phyloP scores from a whole-genome alignment of 2,329 filamentous ascomycete species.

The Pseudogymnoascus sp. region DNA sequence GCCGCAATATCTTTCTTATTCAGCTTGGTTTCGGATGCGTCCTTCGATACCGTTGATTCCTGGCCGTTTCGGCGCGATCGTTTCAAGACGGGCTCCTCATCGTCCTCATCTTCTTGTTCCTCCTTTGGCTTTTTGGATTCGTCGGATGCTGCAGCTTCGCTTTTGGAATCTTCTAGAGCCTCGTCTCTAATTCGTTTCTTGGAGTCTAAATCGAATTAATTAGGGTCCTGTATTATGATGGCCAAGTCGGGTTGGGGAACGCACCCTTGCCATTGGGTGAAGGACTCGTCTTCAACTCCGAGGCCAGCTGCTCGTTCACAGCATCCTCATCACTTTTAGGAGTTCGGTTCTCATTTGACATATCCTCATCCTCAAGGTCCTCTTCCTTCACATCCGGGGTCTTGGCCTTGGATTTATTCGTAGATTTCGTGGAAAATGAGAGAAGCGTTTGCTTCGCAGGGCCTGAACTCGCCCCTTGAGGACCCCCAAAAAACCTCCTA shows the following conservation, averaged over 20 bases:
- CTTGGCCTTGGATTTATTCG: conserved; percentile 18
- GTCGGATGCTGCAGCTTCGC: conserved; percentile 22
- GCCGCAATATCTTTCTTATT: conserved; percentile 33
- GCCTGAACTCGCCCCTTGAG: conserved; percentile 49
- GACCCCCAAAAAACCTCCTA: conserved; percentile 79
- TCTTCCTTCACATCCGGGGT: conserved; percentile 27
- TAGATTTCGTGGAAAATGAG: conserved; percentile 58
- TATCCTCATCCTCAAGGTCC: conserved; percentile 22
- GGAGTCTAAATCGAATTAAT: not conserved
- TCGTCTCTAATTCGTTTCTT: conserved; percentile 15
- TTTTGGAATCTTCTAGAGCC: conserved; percentile 23
- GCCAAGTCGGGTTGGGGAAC: not conserved
- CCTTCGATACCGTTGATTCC: conserved; percentile 24
- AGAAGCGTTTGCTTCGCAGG: conserved; percentile 71
- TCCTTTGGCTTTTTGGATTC: conserved; percentile 25
- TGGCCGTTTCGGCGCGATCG: conserved; percentile 35
- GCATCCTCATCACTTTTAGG: conserved; percentile 31
- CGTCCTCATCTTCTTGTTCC: conserved; percentile 38
- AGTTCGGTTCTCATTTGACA: conserved; percentile 9
- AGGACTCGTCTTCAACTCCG: conserved; percentile 36
- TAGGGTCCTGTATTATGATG: not conserved
- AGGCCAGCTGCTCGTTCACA: conserved; percentile 30
- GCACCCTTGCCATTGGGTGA: conserved; percentile 19
- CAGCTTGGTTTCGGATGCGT: conserved; percentile 22
- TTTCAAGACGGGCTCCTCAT: conserved; percentile 55